Evolutionary conservation across 768 basidiomycete genomes (phyloP).

Genomic region (Rhodotorula graminis): DNA sequence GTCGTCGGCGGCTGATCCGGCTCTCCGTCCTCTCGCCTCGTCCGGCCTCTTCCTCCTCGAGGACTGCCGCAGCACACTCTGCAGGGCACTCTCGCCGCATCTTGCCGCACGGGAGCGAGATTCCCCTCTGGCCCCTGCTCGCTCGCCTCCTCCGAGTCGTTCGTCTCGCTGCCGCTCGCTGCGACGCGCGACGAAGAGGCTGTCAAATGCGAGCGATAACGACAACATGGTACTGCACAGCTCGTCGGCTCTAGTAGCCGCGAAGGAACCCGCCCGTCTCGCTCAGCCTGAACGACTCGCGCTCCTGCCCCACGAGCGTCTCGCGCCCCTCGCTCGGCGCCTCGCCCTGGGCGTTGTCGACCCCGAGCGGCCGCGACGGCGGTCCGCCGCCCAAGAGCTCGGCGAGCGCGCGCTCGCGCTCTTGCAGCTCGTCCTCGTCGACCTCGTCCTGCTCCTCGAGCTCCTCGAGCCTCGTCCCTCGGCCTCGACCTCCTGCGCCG

Average conservation of each 20-base stretch:
- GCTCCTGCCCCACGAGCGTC: conserved; percentile 6
- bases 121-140: too few relatives aligned
- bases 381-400: conserved; percentile 18
- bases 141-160: too few relatives aligned
- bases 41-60: too few relatives aligned
- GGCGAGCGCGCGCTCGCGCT: conserved; percentile 22
- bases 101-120: too few relatives aligned
- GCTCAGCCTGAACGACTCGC: conserved; percentile 3
- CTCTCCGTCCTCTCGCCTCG: too few relatives aligned
- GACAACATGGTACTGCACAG: background rate
- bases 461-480: background rate
- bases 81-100: too few relatives aligned
- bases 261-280: conserved; percentile 17
- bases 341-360: background rate
- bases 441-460: conserved; percentile 27
- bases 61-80: too few relatives aligned
- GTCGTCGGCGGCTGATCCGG: too few relatives aligned
- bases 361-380: background rate
- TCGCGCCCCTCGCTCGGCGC: conserved; percentile 10
- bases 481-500: background rate
- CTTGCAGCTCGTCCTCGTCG: conserved; percentile 21
- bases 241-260: background rate
- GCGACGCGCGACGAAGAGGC: too few relatives aligned
- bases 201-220: background rate
- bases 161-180: background rate